phyloP scores from a whole-genome alignment of 495 filamentous ascomycete genomes.

The Wilcoxina mikolae region DNA sequence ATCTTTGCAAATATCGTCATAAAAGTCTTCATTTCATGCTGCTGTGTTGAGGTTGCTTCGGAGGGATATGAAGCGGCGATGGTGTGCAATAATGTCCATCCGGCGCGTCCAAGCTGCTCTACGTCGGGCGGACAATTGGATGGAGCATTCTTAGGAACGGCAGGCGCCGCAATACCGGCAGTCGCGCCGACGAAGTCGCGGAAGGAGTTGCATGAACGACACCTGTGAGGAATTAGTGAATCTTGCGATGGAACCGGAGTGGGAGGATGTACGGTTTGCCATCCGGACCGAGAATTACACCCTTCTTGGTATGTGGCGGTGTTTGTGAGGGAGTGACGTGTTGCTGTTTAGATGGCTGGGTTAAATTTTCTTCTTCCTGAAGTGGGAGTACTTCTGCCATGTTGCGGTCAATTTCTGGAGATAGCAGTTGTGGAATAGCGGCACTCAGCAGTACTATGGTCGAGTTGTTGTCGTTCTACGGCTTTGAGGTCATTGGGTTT shows the following conservation, averaged over 20 bases:
- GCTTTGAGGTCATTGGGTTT: too few species aligned
- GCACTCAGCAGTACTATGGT: too few species aligned
- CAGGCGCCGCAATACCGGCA: constrained; percentile 20
- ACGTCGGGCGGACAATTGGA: constrained; percentile 67
- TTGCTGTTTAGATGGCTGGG: constrained; percentile 16
- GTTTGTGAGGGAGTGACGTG: constrained; percentile 28
- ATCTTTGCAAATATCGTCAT: constrained; percentile 62
- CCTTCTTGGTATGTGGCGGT: constrained; percentile 42
- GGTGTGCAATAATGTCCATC: constrained; percentile 87
- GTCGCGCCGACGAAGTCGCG: constrained; percentile 25
- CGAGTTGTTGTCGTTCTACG: too few species aligned
- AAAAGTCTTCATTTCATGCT: constrained; percentile 63
- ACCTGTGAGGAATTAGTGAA: constrained; percentile 39
- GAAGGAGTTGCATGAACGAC: constrained; percentile 59
- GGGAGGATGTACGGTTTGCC: constrained; percentile 63
- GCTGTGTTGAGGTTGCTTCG: constrained; percentile 46
- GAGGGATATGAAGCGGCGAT: constrained; percentile 77
- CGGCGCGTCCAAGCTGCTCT: constrained; percentile 63
- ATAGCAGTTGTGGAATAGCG: too few species aligned
- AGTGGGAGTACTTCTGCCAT: constrained; percentile 12
- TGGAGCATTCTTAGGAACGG: constrained; percentile 28
- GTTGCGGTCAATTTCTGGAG: neutral
- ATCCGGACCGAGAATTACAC: constrained; percentile 75
- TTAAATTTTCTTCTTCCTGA: constrained; percentile 1
- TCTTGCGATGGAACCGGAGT: neutral